A percentile compares a stretch with the other conserved stretches of the same genome.
phyloP scores from a whole-genome alignment of 2,329 filamentous ascomycete genomes.

The Colletotrichum tropicale region DNA sequence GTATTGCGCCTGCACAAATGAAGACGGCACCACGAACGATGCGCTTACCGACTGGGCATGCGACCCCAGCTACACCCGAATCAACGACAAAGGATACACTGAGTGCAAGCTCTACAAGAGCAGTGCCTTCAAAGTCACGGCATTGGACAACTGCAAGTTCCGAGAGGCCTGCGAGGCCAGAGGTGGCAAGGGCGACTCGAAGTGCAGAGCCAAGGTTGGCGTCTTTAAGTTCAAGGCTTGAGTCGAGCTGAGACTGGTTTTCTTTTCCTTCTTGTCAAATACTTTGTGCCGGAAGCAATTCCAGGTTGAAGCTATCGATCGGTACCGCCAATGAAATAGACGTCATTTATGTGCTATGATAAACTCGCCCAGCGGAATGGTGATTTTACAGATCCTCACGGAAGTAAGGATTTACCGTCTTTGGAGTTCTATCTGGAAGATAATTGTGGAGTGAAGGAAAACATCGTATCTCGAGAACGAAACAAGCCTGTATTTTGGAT shows the following conservation, averaged over 20 bases:
- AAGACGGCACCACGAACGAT: neutral
- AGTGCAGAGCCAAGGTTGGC: neutral
- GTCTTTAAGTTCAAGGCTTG: neutral
- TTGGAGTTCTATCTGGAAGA: neutral
- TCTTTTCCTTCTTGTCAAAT: neutral
- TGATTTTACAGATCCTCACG: accelerated
- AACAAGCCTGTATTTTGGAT: neutral
- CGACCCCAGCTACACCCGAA: neutral
- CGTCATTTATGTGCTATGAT: neutral
- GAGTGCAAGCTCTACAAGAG: neutral
- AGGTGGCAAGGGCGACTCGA: neutral
- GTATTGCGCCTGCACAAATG: neutral
- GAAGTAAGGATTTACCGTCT: neutral
- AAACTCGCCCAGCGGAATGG: accelerated
- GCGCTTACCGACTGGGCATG: accelerated
- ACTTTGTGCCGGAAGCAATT: neutral
- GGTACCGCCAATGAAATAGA: neutral
- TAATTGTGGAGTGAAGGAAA: neutral
- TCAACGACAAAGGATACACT: neutral
- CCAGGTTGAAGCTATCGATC: neutral
- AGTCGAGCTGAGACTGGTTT: neutral
- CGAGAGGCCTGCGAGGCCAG: neutral
- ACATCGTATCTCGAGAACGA: neutral
- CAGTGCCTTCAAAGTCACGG: neutral
- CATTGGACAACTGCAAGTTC: neutral